Evolutionary conservation across 2,329 filamentous ascomycete species (phyloP), one percentile per base, ranked within the genome.

Genomic region (Colletotrichum phormii): DNA sequence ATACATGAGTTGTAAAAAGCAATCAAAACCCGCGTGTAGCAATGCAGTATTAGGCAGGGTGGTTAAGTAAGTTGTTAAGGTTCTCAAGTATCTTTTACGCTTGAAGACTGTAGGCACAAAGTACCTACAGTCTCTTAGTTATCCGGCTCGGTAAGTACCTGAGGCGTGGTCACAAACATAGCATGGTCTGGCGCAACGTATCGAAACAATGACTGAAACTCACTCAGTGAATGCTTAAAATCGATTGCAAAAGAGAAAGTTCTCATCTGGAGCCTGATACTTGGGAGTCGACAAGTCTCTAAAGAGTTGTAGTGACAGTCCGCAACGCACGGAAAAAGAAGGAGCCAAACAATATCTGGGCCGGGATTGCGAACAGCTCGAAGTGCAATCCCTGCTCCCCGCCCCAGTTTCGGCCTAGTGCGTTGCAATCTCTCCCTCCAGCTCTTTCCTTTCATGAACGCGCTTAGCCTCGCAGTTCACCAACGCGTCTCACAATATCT

Each of bases 401-500:
- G 62, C 53, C 58, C 62, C 59, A 31, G 13, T 62, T 67, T 58
- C 24, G 71, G 71, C 22, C 51, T 73, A 73, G 71, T 63, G 67
- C 57, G 11, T 58, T 59, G 66, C 71, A 71, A 67, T 73, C 71
- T 73, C 71, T 73, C 71, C 71, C 71, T 73, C 60, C 31, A 73
- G 33, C 61, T 67, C 58, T 62, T 64, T 62, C 59, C 68, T 66
- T 59, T 51, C 67, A 71, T 66, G 71, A 62, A 73, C 71, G 71
- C 71, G 71, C 71, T 72, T 73, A 72, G 63, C 63, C 63, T 73
- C 71, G 42, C 62, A 72, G 58, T 71, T 67, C 71, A 61, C 62
- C 68, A 73, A 73, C 71, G 71, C 71, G 71, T 73, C 71, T 73
- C 71, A 72, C 71, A 70, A 62, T 62, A 73, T 73, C 71, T 70